phyloP scores from a whole-genome alignment of 1,284 basidiomycete genomes.

The Athelia psychrophila region DNA sequence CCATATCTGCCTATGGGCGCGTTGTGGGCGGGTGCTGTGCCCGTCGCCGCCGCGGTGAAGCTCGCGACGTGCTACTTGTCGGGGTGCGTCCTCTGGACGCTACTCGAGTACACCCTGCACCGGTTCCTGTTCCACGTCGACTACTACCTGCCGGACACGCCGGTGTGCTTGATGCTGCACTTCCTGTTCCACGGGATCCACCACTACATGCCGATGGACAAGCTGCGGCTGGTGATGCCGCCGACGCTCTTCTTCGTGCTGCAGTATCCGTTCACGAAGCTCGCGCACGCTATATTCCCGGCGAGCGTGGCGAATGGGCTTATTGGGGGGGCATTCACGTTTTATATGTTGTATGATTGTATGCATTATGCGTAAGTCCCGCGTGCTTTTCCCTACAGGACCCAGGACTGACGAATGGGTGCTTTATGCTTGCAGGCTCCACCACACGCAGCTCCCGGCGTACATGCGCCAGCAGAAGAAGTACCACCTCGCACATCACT shows the following conservation, averaged over 20 bases:
- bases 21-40: slow-evolving; percentile 39
- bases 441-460: slow-evolving; percentile 86
- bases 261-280: slow-evolving; percentile 85
- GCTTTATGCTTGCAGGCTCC: slow-evolving; percentile 49
- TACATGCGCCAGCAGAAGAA: slow-evolving; percentile 94
- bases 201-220: slow-evolving; percentile 82
- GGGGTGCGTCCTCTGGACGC: slow-evolving; percentile 92
- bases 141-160: slow-evolving; percentile 82
- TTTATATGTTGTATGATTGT: slow-evolving; percentile 88
- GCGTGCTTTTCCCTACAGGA: too few relatives aligned
- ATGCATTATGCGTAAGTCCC: slow-evolving; percentile 85
- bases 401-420: slow-evolving; percentile 2
- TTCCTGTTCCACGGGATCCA: slow-evolving; percentile 96
- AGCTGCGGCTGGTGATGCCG: slow-evolving; percentile 96
- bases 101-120: slow-evolving; percentile 95
- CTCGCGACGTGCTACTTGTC: slow-evolving; percentile 67
- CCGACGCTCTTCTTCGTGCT: slow-evolving; percentile 81
- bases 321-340: slow-evolving; percentile 88
- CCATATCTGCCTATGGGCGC: slow-evolving; percentile 53
- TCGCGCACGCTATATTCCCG: slow-evolving; percentile 87
- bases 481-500: slow-evolving; percentile 98
- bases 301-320: slow-evolving; percentile 87
- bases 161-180: slow-evolving; percentile 81
- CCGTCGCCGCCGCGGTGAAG: slow-evolving; percentile 46
- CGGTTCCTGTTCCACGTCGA: slow-evolving; percentile 99